Evolutionary conservation across 345 rosid genomes (phyloP), one percentile per base, ranked within the genome.

Genomic region (Gossypioides kirkii): DNA sequence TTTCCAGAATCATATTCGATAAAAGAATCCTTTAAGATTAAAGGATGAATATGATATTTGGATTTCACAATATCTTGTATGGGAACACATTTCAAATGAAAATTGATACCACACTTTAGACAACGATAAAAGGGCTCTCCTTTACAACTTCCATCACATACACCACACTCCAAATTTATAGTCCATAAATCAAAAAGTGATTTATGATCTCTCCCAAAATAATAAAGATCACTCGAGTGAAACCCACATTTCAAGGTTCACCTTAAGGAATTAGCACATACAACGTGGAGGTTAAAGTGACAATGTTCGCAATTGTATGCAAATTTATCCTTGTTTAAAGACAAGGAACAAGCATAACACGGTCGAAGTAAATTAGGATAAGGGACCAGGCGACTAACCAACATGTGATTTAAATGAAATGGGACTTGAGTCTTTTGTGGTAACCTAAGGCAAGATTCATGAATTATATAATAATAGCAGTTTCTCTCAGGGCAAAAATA

Each of bases 341-440:
- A 41, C 26, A 25, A 25, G 2, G 26, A 1, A 2, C 26, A 25
- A 25, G 26, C 26, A 25, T 25, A 25, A 25, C 26, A 25, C 2
- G 0, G 26, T 25, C 2, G 26, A 2, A 0, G 2, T 25, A 2
- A n/a, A n/a, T n/a, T n/a, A n/a, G n/a, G n/a, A n/a, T n/a, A 1
- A 25, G 1, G 26, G 26, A 25, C 2, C 26, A 25, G 26, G 26
- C 26, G 26, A 2, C 2, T 25, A 25, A 25, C 26, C 26, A 25
- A 25, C 26, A 25, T 25, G 26, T 25, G 26, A 25, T 25, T 25
- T 25, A 2, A 2, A 25, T 25, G 26, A 25, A 25, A 25, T 25
- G 26, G 26, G 26, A 25, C 26, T 25, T 2, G 26, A 25, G 2
- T 25, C 26, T 25, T 25, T 25, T 25, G 26, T 25, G 26, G 26